Base-by-base conservation (phyloP, 2,329 filamentous ascomycete species). In the Fusarium anguioides region DNA sequence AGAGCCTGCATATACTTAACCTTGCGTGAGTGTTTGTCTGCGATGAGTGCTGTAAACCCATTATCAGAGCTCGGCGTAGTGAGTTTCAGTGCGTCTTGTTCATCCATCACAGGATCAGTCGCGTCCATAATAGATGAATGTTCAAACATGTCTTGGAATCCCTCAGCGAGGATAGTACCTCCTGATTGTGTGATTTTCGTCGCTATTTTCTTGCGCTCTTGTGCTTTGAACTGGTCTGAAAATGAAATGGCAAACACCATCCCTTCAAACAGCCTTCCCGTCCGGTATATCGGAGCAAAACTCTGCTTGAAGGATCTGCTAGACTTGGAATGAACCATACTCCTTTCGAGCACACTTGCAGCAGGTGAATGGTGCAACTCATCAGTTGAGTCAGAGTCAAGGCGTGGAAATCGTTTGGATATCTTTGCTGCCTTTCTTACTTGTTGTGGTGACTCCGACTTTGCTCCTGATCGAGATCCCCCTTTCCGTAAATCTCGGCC, bases 1-100 rank as follows among this genome's bases (percentile, higher is more conserved):
- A 99, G 86, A 0, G 96, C 96, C 79, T 98, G 94, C 84, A 98
- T 92, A 77, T 96, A 97, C 76, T 98, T 99, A 47, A 89, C 87
- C 65, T 93, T 94, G 44, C 95, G 89, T 8, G 92, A 96, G 76
- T 97, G 91, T 6, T 88, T 87, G 73, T 98, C 93, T 0, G 94
- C 91, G 60, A 99, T 92, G 15, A 98, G 81, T 6, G 93, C 94
- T 0, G 92, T 89, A 74, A 99, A 98, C 1, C 92, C 90, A 2
- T 89, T 81, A 3, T 84, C 79, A 33, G 80, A 73, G 21, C 86
- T 85, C 21, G 81, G 76, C 12, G 81, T 68, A 3, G 81, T 87
- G 1, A 96, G 82, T 2, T 77, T 81, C 18, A 96, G 50, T 15
- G 52, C 65, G 23, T 67, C 74, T 40, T 74, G 53, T 65, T 76